Conservation (phyloP, 2,329 filamentous ascomycete genomes). For the Endoconidiophora laricicola region DNA sequence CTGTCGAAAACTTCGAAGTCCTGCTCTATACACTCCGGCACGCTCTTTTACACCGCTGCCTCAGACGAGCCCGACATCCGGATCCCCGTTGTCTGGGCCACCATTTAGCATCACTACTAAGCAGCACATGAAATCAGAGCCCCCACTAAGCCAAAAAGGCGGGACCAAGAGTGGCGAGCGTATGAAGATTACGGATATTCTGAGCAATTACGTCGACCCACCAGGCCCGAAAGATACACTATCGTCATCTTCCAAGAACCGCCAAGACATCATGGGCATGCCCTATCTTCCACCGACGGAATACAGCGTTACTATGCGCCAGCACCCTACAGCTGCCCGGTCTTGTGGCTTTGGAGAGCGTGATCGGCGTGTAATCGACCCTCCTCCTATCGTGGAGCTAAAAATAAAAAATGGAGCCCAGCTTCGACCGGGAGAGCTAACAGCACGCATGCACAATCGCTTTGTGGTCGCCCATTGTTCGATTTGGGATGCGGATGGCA, state of each 20-base stretch:
- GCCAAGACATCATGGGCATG: neutral
- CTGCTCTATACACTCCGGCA: slow-evolving; percentile 3
- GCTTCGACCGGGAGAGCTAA: slow-evolving; percentile 34
- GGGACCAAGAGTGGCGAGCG: slow-evolving; percentile 12
- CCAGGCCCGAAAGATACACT: neutral
- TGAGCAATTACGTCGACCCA: slow-evolving; percentile 9
- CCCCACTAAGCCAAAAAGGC: neutral
- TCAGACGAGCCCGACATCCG: neutral
- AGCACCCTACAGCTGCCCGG: slow-evolving; percentile 62
- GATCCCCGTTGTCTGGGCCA: neutral
- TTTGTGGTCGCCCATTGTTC: slow-evolving; percentile 61
- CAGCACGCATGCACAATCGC: slow-evolving; percentile 31
- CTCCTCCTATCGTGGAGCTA: slow-evolving; percentile 66
- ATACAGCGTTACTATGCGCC: slow-evolving; percentile 44
- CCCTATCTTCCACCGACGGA: slow-evolving; percentile 13
- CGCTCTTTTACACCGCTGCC: slow-evolving; percentile 4
- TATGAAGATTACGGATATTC: slow-evolving; percentile 15
- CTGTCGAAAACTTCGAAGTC: neutral
- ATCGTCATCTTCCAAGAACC: neutral
- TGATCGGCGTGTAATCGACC: slow-evolving; percentile 67
- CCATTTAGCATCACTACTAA: neutral
- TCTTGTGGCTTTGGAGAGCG: slow-evolving; percentile 73
- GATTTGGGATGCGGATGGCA: slow-evolving; percentile 53
- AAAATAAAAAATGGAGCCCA: slow-evolving; percentile 39
- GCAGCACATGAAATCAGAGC: neutral